phyloP scores from a whole-genome alignment of 257 asterid genomes.

The Rhazya stricta region DNA sequence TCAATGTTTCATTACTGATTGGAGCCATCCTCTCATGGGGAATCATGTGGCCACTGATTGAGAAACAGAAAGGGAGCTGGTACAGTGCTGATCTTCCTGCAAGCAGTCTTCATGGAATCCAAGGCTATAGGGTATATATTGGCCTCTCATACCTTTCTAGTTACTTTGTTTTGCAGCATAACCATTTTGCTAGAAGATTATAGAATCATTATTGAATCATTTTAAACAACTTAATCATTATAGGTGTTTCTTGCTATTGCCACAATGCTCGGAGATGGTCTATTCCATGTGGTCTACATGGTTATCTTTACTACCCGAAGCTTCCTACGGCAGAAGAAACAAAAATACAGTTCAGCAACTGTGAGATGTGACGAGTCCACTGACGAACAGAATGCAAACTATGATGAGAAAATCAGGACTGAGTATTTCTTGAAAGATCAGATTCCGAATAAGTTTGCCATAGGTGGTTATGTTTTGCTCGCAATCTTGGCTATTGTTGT shows the following conservation, averaged over 20 bases:
- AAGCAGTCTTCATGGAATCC: constrained; percentile 56
- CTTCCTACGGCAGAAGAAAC: constrained; percentile 9
- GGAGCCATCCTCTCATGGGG: constrained; percentile 68
- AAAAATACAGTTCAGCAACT: neutral
- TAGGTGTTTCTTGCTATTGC: constrained; percentile 67
- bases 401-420: constrained; percentile 29
- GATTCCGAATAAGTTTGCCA: constrained; percentile 33
- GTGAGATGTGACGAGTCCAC: neutral
- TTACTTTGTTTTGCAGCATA: too few relatives aligned
- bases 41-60: constrained; percentile 51
- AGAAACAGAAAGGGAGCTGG: constrained; percentile 55
- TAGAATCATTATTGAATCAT: too few relatives aligned
- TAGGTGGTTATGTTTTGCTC: constrained; percentile 35
- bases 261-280: constrained; percentile 73
- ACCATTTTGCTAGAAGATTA: too few relatives aligned
- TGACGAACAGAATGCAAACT: constrained; percentile 4
- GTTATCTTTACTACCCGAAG: constrained; percentile 19
- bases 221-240: neutral
- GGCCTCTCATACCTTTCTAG: too few relatives aligned
- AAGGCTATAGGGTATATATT: constrained; percentile 59
- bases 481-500: constrained; percentile 31
- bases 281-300: constrained; percentile 59
- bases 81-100: constrained; percentile 26
- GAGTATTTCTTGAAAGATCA: constrained; percentile 52
- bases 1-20: constrained; percentile 44